Base-by-base conservation (phyloP, 345 rosid species). In the Capsella bursapastoris region DNA sequence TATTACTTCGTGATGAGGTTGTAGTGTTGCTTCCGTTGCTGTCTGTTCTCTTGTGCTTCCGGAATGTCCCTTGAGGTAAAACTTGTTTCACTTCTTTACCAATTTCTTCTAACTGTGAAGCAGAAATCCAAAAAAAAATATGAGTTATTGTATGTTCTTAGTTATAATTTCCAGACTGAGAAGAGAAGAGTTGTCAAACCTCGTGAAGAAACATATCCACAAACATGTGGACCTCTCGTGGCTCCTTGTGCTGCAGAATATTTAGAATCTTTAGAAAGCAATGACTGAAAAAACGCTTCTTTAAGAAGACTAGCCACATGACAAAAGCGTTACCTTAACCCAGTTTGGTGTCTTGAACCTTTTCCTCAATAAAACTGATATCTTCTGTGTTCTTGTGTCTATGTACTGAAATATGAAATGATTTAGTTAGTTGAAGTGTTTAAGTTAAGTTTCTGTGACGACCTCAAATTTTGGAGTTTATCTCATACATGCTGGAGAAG, bases 141-240 rank as follows among this genome's bases (percentile, higher is more conserved):
- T 8, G 16, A 55, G 31, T 71, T 65, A 62, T 15, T 37, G 40
- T 40, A 67, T 47, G 22, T 66, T 31, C 47, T 53, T 18, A 25
- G 43, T 44, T 57, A 58, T 38, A 51, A 52, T 43, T 60, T 51
- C 16, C 27, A 68, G 57, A 38, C 31, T 48, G 48, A 47, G 35
- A 71, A 52, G 50, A 66, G 45, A 59, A 59, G 15, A 63, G 71
- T 64, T 44, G 66, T 52, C 84, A 70, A 66, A 92, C 99, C 99
- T 96, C 96, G 77, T 87, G 94, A 71, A 89, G 86, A 82, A 96
- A 86, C 79, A 96, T 77, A 86, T 92, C 99, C 49, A 90, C 96
- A 77, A 82, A 92, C 99, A 96, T 92, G 61, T 96, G 99, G 37
- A 96, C 98, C 84, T 96, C 99, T 76, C 97, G 83, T 16, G 99